phyloP scores from a whole-genome alignment of 139 green algal genomes.

The Tetratostichococcus sp. region DNA sequence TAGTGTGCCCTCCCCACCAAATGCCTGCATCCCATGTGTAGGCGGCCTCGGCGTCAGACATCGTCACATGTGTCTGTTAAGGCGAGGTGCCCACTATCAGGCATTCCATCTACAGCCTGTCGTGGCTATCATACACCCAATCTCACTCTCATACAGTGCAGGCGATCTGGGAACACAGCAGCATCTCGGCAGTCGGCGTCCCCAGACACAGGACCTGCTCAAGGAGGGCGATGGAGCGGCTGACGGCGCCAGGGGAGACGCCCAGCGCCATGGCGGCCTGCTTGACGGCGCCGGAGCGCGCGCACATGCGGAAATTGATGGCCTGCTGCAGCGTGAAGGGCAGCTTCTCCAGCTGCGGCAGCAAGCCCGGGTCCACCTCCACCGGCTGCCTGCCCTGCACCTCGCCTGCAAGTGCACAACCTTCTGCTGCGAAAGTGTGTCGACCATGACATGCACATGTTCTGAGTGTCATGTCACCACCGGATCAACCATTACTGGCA shows the following conservation, averaged over 20 bases:
- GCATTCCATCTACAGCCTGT: no score
- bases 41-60: no score
- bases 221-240: conserved; percentile 14
- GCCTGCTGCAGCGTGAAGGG: conserved; percentile 30
- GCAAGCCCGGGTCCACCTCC: neutral
- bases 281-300: conserved; percentile 5
- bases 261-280: conserved; percentile 8
- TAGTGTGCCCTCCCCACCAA: conserved; percentile 13
- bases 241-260: conserved; percentile 24
- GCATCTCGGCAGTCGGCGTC: no score
- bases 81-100: no score
- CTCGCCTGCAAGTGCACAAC: no score
- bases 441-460: no score
- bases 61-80: no score
- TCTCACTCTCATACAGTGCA: no score
- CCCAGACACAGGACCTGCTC: conserved; percentile 10
- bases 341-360: conserved; percentile 7
- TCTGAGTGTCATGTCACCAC: no score
- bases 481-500: no score
- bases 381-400: neutral
- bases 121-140: no score
- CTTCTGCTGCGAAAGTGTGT: neutral
- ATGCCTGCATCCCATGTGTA: conserved; percentile 5
- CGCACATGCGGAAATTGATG: conserved; percentile 14
- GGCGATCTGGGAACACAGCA: no score